Conservation (phyloP, 352 stramenopile genomes). For the Plasmopara muralis region DNA sequence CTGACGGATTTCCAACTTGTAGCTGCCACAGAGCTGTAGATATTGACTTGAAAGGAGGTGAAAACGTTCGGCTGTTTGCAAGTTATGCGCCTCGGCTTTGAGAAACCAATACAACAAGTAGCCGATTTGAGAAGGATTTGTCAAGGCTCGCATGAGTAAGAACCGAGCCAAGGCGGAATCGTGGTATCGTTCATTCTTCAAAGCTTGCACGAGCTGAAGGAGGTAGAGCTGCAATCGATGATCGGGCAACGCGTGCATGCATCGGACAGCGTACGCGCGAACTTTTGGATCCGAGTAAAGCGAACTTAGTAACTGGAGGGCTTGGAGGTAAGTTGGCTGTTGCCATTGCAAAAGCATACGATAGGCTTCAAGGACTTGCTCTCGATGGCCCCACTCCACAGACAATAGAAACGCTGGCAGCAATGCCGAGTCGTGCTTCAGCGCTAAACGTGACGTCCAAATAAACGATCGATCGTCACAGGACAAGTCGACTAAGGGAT, state of each 20-base stretch:
- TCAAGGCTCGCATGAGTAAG: slow-evolving; percentile 62
- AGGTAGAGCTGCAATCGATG: slow-evolving; percentile 84
- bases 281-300: slow-evolving; percentile 88
- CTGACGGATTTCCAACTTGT: slow-evolving; percentile 86
- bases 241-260: slow-evolving; percentile 80
- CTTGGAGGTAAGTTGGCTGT: slow-evolving; percentile 72
- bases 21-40: slow-evolving; percentile 80
- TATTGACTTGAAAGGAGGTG: slow-evolving; percentile 71
- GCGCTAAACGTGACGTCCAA: slow-evolving; percentile 50
- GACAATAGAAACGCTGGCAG: slow-evolving; percentile 81
- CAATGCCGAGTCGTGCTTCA: slow-evolving; percentile 67
- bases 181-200: slow-evolving; percentile 84
- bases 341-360: slow-evolving; percentile 69
- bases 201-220: slow-evolving; percentile 76
- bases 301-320: slow-evolving; percentile 81
- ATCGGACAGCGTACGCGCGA: slow-evolving; percentile 88
- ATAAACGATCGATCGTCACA: slow-evolving; percentile 58
- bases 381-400: slow-evolving; percentile 75
- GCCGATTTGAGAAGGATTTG: slow-evolving; percentile 71
- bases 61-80: slow-evolving; percentile 59
- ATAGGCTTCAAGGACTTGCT: slow-evolving; percentile 79
- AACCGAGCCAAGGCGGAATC: slow-evolving; percentile 75
- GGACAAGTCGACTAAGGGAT: slow-evolving; percentile 61
- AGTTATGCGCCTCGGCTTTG: slow-evolving; percentile 57
- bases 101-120: slow-evolving; percentile 84